Evolutionary conservation across 2,329 filamentous ascomycete genomes (phyloP), one percentile per base, ranked within the genome.

Genomic region (Cladophialophora carrionii): DNA sequence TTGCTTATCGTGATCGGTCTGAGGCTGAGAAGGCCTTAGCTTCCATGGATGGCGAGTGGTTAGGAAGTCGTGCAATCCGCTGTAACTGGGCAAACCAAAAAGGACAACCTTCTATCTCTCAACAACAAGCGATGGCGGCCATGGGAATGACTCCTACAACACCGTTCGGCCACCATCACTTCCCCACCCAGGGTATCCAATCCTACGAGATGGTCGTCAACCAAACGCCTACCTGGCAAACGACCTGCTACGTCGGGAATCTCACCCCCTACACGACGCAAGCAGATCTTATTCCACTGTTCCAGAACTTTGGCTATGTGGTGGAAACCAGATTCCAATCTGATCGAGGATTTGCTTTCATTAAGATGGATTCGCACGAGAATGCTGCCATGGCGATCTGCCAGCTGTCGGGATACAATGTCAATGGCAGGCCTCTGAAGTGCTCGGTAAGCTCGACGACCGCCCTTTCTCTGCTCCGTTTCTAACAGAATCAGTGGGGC

Each of bases 1-100:
- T 98, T 72, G 95, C 95, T 57, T 99, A 96, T 85, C 90, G 94
- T 68, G 95, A 99, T 69, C 91, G 94, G 69, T 82, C 86, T 41
- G 95, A 99, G 74, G 95, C 95, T 31, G 95, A 99, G 78, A 96
- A 97, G 80, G 94, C 95, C 1, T 80, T 99, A 74, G 96, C 90
- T 80, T 92, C 92, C 68, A 99, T 99, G 95, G 95, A 99, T 75
- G 95, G 95, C 68, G 95, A 99, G 81, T 99, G 95, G 95, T 88
- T 99, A 58, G 95, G 95, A 61, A 98, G 95, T 73, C 91, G 95
- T 70, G 95, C 95, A 48, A 99, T 99, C 76, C 93, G 95, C 73
- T 98, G 94, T 86, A 99, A 99, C 84, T 99, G 95, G 95, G 95
- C 95, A 67, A 99, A 99, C 82, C 95, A 99, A 77, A 99, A 99